phyloP scores from a whole-genome alignment of 2,329 filamentous ascomycete genomes.

The Apiospora marii region DNA sequence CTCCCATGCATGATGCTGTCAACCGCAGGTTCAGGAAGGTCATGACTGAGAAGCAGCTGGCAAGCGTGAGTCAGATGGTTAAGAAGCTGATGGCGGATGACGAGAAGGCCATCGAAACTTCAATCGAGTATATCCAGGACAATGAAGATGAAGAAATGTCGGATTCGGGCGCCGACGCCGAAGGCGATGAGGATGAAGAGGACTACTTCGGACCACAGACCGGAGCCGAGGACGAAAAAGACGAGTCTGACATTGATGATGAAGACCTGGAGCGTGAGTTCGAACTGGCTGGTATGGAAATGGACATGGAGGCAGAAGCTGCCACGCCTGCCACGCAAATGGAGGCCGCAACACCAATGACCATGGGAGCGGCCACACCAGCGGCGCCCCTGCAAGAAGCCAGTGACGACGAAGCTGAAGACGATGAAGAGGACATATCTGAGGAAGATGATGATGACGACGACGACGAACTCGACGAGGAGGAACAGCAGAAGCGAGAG shows the following conservation, averaged over 20 bases:
- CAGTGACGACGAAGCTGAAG: conserved; percentile 47
- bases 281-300: conserved; percentile 39
- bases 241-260: conserved; percentile 46
- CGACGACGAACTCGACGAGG: conserved; percentile 63
- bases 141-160: conserved; percentile 57
- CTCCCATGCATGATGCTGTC: conserved; percentile 85
- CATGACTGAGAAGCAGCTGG: conserved; percentile 82
- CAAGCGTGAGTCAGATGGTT: conserved; percentile 83
- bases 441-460: conserved; percentile 60
- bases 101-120: conserved; percentile 64
- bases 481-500: conserved; percentile 59
- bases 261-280: conserved; percentile 62
- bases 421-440: conserved; percentile 52
- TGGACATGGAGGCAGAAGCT: conserved; percentile 32
- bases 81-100: conserved; percentile 77
- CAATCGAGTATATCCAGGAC: conserved; percentile 65
- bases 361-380: conserved; percentile 53
- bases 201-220: conserved; percentile 49
- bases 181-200: conserved; percentile 64
- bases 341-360: conserved; percentile 56
- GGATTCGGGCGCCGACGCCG: conserved; percentile 55
- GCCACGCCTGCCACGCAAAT: conserved; percentile 50
- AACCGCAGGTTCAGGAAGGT: conserved; percentile 86
- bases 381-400: conserved; percentile 52
- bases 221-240: conserved; percentile 50